A percentile compares a stretch with the other conserved stretches of the same genome.
phyloP scores from a whole-genome alignment of 805 yeast species.

The Isabelozyma pseudorhagii region DNA sequence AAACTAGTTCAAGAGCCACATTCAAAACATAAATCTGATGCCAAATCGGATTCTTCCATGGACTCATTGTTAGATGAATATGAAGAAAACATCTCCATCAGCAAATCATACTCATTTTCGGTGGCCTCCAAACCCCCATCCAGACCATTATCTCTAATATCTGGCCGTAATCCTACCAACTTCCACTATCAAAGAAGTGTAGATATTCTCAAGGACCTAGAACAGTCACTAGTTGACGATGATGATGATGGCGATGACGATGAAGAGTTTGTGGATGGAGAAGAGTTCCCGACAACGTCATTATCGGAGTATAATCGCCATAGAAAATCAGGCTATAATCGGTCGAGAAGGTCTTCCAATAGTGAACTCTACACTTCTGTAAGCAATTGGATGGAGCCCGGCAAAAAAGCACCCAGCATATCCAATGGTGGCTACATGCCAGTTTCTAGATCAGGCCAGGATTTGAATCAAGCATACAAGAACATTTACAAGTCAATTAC shows the following conservation, averaged over 20 bases:
- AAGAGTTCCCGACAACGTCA: constrained; percentile 32
- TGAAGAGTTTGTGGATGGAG: constrained; percentile 4
- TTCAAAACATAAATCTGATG: constrained; percentile 2
- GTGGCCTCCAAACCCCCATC: constrained; percentile 23
- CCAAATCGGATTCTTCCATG: constrained; percentile 27
- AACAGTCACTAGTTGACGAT: constrained; percentile 3
- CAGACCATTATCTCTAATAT: constrained; percentile 19
- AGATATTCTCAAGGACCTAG: background rate
- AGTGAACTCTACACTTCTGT: constrained; percentile 43
- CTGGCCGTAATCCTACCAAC: constrained; percentile 8
- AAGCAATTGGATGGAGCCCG: constrained; percentile 54
- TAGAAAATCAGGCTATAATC: constrained; percentile 6
- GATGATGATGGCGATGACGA: background rate
- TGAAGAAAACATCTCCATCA: constrained; percentile 38
- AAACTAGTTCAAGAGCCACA: background rate
- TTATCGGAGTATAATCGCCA: constrained; percentile 29
- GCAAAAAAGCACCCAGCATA: constrained; percentile 3
- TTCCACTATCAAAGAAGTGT: background rate
- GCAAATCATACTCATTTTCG: constrained; percentile 19
- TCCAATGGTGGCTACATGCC: background rate
- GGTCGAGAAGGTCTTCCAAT: constrained; percentile 36
- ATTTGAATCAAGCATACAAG: constrained; percentile 28
- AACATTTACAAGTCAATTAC: constrained; percentile 36
- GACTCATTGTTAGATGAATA: constrained; percentile 43
- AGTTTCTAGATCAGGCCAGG: constrained; percentile 4